Evolutionary conservation across 2,329 filamentous ascomycete species (phyloP).

Genomic region (Trichoderma arundinaceum): DNA sequence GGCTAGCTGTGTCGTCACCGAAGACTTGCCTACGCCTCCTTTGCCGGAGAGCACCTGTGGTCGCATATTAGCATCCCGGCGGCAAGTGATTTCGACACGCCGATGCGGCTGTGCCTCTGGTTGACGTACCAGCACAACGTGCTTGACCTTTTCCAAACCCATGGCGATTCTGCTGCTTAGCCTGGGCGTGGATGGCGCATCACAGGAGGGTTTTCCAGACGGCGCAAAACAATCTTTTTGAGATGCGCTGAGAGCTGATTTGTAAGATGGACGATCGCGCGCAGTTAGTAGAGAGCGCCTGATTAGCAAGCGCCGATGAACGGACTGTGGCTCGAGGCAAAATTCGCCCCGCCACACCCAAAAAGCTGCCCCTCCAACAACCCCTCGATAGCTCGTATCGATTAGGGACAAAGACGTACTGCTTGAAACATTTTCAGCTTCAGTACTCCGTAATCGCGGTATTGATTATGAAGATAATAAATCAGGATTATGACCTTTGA

Average conservation of each 20-base stretch:
- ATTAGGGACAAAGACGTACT: background rate
- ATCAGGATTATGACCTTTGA: no score
- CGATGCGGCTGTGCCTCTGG: background rate
- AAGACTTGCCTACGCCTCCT: constrained; percentile 97
- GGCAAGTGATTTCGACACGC: background rate
- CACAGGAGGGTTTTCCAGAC: background rate
- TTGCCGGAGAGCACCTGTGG: constrained; percentile 84
- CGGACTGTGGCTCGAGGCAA: background rate
- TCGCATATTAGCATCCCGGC: background rate
- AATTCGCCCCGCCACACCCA: constrained; percentile 16
- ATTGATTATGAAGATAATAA: no score
- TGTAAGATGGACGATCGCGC: constrained; percentile 25
- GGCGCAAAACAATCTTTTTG: background rate
- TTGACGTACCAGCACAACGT: constrained; percentile 71
- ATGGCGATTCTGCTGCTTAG: constrained; percentile 36
- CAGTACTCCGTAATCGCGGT: background rate
- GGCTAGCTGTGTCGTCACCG: constrained; percentile 94
- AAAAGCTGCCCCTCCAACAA: background rate
- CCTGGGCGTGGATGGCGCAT: constrained; percentile 10
- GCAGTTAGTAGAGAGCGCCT: background rate
- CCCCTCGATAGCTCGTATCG: background rate
- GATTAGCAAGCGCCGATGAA: constrained; percentile 34
- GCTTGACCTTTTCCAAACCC: constrained; percentile 65
- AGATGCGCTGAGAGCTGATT: constrained; percentile 13
- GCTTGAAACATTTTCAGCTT: background rate